Evolutionary conservation across 306 rosid species (phyloP), one percentile per base, ranked within the genome.

Genomic region (Quercus aquifolioides): DNA sequence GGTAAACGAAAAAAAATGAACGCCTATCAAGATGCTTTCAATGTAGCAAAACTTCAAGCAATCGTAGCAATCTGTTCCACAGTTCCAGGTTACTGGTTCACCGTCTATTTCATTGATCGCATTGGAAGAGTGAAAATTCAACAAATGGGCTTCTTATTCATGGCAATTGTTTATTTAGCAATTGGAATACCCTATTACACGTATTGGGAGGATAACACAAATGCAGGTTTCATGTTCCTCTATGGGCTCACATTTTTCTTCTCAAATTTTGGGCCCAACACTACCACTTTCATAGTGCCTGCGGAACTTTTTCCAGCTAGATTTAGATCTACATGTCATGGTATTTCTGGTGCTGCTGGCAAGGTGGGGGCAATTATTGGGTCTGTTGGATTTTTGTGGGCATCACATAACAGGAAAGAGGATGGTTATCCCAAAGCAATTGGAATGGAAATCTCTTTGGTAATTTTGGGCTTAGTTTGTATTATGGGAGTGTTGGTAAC

Each of bases 281-380:
- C 97, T 43, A 92, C 97, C 3, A 87, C 95, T 15, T 92, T 89
- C 35, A 90, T 92, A 6, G 86, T 90, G 72, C 95, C 95, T 0
- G 95, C 97, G 0, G 97, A 92, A 49, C 95, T 92, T 4, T 90
- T 92, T 17, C 97, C 95, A 0, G 95, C 97, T 1, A 78, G 97
- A 74, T 89, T 92, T 35, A 58, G 97, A 38, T 85, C 97, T 2
- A 92, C 95, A 0, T 92, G 97, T 72, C 95, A 92, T 26, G 97
- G 97, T 3, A 87, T 92, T 30, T 86, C 97, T 1, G 97, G 95
- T 28, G 97, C 97, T 0, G 57, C 49, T 0, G 95, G 97, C 0
- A 92, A 92, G 73, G 73, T 86, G 5, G 95, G 97, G 13, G 97
- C 97, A 5, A 85, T 92, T 2, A 88, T 92, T 23, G 97, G 97